Conservation (phyloP, 2,329 filamentous ascomycete species). For the Fusarium hostae region DNA sequence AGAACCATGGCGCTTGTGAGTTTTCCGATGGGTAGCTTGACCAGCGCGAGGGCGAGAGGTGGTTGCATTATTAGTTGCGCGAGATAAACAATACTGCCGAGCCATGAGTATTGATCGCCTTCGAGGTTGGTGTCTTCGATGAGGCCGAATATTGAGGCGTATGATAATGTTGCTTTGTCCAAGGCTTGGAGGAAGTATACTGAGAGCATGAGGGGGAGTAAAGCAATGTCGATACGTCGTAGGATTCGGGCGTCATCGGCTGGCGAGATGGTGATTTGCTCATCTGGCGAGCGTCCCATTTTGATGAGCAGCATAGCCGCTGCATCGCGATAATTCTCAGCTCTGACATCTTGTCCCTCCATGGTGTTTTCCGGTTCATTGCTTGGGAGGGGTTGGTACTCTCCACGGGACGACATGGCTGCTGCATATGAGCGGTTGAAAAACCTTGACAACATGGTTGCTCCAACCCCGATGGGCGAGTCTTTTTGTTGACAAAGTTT, state of each 20-base stretch:
- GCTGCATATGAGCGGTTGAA: slow-evolving; percentile 15
- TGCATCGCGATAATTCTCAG: slow-evolving; percentile 51
- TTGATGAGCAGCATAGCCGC: slow-evolving; percentile 58
- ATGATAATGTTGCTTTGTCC: slow-evolving; percentile 71
- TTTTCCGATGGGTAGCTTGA: slow-evolving; percentile 70
- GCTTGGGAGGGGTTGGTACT: slow-evolving; percentile 42
- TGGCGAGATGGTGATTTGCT: slow-evolving; percentile 48
- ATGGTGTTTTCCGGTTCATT: slow-evolving; percentile 22
- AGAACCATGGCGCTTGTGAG: slow-evolving; percentile 68
- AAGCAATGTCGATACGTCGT: slow-evolving; percentile 53
- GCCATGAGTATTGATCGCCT: slow-evolving; percentile 69
- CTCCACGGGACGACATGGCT: background rate
- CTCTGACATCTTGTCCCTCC: background rate
- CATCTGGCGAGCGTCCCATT: slow-evolving; percentile 50
- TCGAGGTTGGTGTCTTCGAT: slow-evolving; percentile 66
- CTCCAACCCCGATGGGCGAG: slow-evolving; percentile 21
- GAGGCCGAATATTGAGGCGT: slow-evolving; percentile 72
- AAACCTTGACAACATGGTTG: slow-evolving; percentile 35
- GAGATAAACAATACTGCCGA: slow-evolving; percentile 70
- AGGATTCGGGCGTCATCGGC: slow-evolving; percentile 51
- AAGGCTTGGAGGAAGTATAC: slow-evolving; percentile 73
- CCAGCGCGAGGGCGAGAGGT: slow-evolving; percentile 65
- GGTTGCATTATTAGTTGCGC: slow-evolving; percentile 69
- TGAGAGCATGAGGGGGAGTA: slow-evolving; percentile 61
- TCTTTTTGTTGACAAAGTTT: slow-evolving; percentile 13